These are phyloP conservation scores for Colletotrichum sp. DNA, from an alignment of 2,329 filamentous ascomycete species.

Conservation along the genomic window DNA sequence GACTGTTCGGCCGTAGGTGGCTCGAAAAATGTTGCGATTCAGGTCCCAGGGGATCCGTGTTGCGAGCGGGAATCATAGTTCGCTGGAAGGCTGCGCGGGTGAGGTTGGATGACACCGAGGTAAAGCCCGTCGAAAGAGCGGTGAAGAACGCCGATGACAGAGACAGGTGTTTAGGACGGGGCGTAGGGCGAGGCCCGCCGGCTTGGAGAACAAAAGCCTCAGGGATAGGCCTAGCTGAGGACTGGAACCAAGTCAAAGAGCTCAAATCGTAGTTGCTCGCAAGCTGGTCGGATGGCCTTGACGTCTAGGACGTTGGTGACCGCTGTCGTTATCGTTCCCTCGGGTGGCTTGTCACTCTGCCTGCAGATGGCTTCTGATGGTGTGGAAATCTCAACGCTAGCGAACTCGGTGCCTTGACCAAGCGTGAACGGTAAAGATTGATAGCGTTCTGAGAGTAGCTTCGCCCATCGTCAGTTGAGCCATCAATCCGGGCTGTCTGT, in stretches of 20 bases:
- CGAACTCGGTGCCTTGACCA: not conserved
- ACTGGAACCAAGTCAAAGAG: not conserved
- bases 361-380: not conserved
- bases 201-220: not conserved
- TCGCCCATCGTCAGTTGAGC: not conserved
- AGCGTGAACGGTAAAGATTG: not conserved
- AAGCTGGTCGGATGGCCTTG: not conserved
- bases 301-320: not conserved
- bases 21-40: not conserved
- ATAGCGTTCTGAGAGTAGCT: not conserved
- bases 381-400: not conserved
- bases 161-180: not conserved
- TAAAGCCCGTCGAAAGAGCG: slow-evolving; percentile 7
- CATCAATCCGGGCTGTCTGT: not conserved
- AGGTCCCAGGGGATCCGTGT: not conserved
- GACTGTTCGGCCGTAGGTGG: not conserved
- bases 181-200: not conserved
- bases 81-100: not conserved
- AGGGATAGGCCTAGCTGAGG: slow-evolving; percentile 9
- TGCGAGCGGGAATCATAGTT: not conserved
- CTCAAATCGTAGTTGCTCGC: not conserved
- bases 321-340: not conserved
- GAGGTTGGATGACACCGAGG: not conserved
- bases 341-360: not conserved
- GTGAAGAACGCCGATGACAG: not conserved